These are phyloP conservation scores for Aspergillus vadensis DNA, from an alignment of 2,329 filamentous ascomycete species.

Conservation along the genomic window DNA sequence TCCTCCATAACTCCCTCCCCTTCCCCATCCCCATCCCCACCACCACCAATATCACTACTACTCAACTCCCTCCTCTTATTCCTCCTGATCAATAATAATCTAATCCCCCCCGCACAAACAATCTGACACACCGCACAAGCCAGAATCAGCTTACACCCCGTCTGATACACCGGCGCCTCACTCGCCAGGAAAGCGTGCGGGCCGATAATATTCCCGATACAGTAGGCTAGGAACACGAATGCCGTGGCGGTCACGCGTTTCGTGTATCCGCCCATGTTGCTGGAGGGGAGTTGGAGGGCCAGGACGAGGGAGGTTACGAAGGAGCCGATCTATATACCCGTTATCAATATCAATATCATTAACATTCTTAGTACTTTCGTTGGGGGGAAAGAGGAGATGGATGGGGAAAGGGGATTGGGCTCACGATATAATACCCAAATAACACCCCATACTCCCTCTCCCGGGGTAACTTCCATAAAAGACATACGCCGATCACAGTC, in stretches of 20 bases:
- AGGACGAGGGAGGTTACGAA: constrained; percentile 57
- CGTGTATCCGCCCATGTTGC: constrained; percentile 52
- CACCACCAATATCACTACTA: not conserved
- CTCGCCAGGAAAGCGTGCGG: constrained; percentile 48
- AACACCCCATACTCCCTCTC: constrained; percentile 51
- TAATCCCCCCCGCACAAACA: constrained; percentile 22
- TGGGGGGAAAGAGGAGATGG: too few relatives aligned
- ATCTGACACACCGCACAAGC: constrained; percentile 31
- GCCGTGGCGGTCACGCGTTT: constrained; percentile 54
- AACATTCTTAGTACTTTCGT: too few relatives aligned
- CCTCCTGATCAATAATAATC: constrained; percentile 20
- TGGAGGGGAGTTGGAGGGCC: constrained; percentile 47
- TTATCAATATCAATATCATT: too few relatives aligned
- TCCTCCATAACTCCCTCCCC: constrained; percentile 22
- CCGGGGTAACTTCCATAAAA: constrained; percentile 55
- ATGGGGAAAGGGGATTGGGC: not conserved
- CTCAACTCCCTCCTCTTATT: constrained; percentile 25
- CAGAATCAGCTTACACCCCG: constrained; percentile 56
- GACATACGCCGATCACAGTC: constrained; percentile 51
- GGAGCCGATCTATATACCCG: constrained; percentile 38
- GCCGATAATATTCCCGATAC: constrained; percentile 49
- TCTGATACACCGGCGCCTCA: constrained; percentile 52
- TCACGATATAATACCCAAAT: constrained; percentile 54
- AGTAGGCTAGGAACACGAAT: constrained; percentile 49
- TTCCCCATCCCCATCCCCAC: not conserved